Conservation (phyloP, 495 filamentous ascomycete species). For the Penicillium egyptiacum region DNA sequence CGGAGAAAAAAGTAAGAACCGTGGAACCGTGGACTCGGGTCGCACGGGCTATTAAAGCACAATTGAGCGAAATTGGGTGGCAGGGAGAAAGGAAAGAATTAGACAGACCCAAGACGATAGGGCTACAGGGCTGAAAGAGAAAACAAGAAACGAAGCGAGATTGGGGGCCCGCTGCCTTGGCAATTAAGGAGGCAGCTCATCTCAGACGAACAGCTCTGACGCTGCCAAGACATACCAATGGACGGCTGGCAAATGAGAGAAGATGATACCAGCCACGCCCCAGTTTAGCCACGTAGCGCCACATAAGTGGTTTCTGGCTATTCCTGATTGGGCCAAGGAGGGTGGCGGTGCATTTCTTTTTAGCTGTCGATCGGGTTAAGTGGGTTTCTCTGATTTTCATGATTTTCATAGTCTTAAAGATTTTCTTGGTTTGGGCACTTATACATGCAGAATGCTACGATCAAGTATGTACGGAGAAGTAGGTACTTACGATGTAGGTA, state of each 20-base stretch:
- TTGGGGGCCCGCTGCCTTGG: slow-evolving; percentile 14
- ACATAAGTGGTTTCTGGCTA: slow-evolving; percentile 11
- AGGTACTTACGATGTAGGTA: neutral
- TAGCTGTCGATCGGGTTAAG: slow-evolving; percentile 7
- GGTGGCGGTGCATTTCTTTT: slow-evolving; percentile 24
- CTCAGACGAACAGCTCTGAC: slow-evolving; percentile 17
- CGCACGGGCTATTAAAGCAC: slow-evolving; percentile 13
- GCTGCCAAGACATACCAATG: slow-evolving; percentile 22
- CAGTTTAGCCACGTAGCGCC: slow-evolving; percentile 25
- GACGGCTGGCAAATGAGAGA: slow-evolving; percentile 7
- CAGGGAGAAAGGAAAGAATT: slow-evolving; percentile 6
- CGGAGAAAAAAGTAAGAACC: neutral
- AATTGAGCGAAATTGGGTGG: slow-evolving; percentile 1
- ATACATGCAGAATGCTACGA: neutral
- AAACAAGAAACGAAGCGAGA: slow-evolving; percentile 19
- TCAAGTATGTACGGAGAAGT: too few species aligned
- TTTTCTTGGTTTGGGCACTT: neutral
- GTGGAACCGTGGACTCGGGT: slow-evolving; percentile 16
- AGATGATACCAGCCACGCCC: neutral
- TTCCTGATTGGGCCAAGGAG: slow-evolving; percentile 13
- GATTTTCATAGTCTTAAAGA: neutral
- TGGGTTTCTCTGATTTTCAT: neutral
- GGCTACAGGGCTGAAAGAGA: slow-evolving; percentile 29
- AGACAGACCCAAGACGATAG: slow-evolving; percentile 18
- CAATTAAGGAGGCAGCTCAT: slow-evolving; percentile 2